Conservation (phyloP, 257 asterid genomes). For the Forsythia suspensa region DNA sequence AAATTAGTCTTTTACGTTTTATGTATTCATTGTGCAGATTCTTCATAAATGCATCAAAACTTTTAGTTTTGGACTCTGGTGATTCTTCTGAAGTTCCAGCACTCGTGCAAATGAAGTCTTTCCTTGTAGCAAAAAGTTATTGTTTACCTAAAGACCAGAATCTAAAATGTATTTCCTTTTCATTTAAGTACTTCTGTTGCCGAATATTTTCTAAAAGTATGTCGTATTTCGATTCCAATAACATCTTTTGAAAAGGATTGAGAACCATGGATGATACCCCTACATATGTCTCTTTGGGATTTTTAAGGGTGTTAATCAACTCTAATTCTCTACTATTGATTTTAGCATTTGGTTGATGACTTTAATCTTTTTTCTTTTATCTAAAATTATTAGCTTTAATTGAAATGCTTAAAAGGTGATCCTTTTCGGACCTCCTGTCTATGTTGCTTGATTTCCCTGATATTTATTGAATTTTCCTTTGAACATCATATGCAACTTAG, state of each 20-base stretch:
- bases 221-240: constrained; percentile 30
- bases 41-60: constrained; percentile 54
- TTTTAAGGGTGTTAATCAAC: constrained; percentile 14
- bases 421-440: not conserved
- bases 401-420: not conserved
- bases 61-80: constrained; percentile 62
- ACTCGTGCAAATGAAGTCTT: constrained; percentile 56
- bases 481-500: not conserved
- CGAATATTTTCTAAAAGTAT: constrained; percentile 35
- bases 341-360: constrained; percentile 6
- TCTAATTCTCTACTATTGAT: constrained; percentile 2
- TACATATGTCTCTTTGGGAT: constrained; percentile 2
- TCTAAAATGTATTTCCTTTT: constrained; percentile 39
- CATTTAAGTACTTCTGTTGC: constrained; percentile 23
- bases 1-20: constrained; percentile 30
- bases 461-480: not conserved
- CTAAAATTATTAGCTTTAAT: not conserved
- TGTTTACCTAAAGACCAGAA: constrained; percentile 37
- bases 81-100: constrained; percentile 68
- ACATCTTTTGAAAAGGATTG: constrained; percentile 25
- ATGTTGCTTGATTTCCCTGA: not conserved
- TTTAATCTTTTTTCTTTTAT: not conserved
- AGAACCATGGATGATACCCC: constrained; percentile 24
- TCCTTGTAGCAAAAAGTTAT: constrained; percentile 36
- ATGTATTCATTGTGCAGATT: constrained; percentile 63